phyloP scores from a whole-genome alignment of 371 early-diverging fungal genomes.

The Globomyces sp. region DNA sequence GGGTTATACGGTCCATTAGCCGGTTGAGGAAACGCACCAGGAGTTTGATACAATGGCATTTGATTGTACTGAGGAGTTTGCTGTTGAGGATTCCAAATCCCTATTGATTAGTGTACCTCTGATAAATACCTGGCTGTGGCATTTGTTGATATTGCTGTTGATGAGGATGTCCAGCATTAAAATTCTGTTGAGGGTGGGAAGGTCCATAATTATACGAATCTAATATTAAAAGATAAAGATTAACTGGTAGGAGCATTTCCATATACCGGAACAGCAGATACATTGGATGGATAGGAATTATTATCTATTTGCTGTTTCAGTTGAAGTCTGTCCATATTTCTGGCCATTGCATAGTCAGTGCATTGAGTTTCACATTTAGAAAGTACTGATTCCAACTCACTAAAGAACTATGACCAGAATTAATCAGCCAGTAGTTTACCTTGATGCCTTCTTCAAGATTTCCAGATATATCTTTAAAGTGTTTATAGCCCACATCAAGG shows the following conservation, averaged over 20 bases:
- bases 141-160: neutral
- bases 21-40: neutral
- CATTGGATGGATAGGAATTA: conserved; percentile 6
- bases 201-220: too few species aligned
- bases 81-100: conserved; percentile 11
- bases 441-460: conserved; percentile 69
- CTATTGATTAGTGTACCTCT: neutral
- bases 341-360: conserved; percentile 65
- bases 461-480: conserved; percentile 64
- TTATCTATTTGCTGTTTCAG: conserved; percentile 16
- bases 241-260: neutral
- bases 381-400: conserved; percentile 63
- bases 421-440: conserved; percentile 15
- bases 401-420: conserved; percentile 59
- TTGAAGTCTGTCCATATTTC: conserved; percentile 58
- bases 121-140: neutral
- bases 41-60: neutral
- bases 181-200: neutral
- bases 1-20: neutral
- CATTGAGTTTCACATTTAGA: conserved; percentile 60
- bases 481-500: conserved; percentile 64
- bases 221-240: neutral
- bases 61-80: neutral
- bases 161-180: neutral
- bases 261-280: neutral